Evolutionary conservation across 2,329 filamentous ascomycete species (phyloP), one percentile per base, ranked within the genome.

Genomic region (Talaromyces atroroseus): DNA sequence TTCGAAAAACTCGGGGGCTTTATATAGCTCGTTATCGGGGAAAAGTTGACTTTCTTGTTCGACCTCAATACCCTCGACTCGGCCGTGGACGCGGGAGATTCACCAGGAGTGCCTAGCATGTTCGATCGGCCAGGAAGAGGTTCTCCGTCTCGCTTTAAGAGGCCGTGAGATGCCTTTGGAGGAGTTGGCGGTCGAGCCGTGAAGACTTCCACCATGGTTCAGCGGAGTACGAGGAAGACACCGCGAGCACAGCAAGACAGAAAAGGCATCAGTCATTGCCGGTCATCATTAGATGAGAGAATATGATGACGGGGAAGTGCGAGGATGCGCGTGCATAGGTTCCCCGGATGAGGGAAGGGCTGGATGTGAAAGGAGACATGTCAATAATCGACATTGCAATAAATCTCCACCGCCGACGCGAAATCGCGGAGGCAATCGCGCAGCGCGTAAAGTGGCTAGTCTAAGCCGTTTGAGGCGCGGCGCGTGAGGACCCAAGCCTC

Each of bases 21-120:
- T 65, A 78, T 78, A 63, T 81, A 81, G 47, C 80, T 78, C 12
- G 79, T 76, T 69, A 76, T 81, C 64, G 81, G 79, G 18, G 82
- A 83, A 69, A 86, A 85, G 58, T 79, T 82, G 61, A 89, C 86
- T 62, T 79, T 79, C 72, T 86, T 87, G 38, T 70, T 66, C 52
- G 68, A 70, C 51, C 67, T 58, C 61, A 65, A 68, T 64, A 70
- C 63, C 61, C 67, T 65, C 14, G 71, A 68, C 34, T 66, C 58
- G 65, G 67, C 66, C 64, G 73, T 47, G 2, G 72, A 74, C 6
- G 76, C 74, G 5, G 75, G 71, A 44, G 78, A 76, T 50, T 74
- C 71, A 49, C 74, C 71, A 14, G 77, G 72, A 16, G 71, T 73
- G 55, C 71, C 66, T 21, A 70, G 62, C 12, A 64, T 49, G 21